A percentile compares a stretch with the other conserved stretches of the same genome.
Evolutionary conservation across 495 filamentous ascomycete genomes (phyloP).

Genomic region (Penicillium verhagenii): DNA sequence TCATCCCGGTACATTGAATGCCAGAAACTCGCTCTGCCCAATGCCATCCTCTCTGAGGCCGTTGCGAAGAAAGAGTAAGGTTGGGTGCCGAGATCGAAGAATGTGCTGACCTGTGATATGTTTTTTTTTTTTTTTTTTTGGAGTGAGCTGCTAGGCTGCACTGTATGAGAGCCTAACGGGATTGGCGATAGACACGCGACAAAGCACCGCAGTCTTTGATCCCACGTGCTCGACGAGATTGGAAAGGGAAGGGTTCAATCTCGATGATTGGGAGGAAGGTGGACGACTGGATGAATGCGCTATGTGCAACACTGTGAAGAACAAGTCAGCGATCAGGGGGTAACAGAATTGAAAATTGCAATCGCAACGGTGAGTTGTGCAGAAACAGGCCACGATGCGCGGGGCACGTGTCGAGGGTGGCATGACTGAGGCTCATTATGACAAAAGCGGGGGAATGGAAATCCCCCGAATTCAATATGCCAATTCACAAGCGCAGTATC

Average conservation of each 20-base stretch:
- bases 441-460: slow-evolving; percentile 16
- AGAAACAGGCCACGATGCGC: slow-evolving; percentile 4
- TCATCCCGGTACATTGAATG: background rate
- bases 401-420: slow-evolving; percentile 18
- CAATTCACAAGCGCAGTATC: background rate
- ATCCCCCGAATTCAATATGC: background rate
- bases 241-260: slow-evolving; percentile 4
- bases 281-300: slow-evolving; percentile 13
- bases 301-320: slow-evolving; percentile 18
- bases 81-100: too few species aligned
- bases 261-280: slow-evolving; percentile 13
- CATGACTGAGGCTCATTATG: slow-evolving; percentile 23
- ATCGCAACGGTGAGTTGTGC: background rate
- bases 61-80: too few species aligned
- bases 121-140: slow-evolving; percentile 1
- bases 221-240: slow-evolving; percentile 10
- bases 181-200: slow-evolving; percentile 7
- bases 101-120: slow-evolving; percentile 14
- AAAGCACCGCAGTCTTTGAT: slow-evolving; percentile 27
- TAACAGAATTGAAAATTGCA: background rate
- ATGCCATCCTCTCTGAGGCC: too few species aligned
- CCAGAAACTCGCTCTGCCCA: background rate
- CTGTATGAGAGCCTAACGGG: slow-evolving; percentile 3
- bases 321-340: slow-evolving; percentile 5
- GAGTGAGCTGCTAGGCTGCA: background rate